Evolutionary conservation across 352 stramenopile species (phyloP), one percentile per base, ranked within the genome.

Genomic region (Pythium folliculosum): DNA sequence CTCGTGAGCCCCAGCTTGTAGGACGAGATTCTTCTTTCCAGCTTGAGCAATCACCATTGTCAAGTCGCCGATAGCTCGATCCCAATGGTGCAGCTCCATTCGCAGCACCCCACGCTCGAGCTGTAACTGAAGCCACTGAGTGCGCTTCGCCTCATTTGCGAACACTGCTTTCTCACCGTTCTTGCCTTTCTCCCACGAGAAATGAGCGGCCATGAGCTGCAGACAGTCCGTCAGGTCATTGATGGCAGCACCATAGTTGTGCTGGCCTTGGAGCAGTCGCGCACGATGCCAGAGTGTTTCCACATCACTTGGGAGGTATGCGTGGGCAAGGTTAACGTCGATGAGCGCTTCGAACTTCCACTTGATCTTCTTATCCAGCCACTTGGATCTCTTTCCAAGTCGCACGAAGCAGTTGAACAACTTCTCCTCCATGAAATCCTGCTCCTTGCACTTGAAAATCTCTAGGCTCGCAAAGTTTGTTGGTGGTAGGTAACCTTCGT

Each of bases 261-360:
- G 40, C 7, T 79, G 72, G 23, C 79, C 67, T 52, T 75, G 60
- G 4, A 84, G 47, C 5, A 90, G 56, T 3, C 67, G 63, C 0
- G 77, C 77, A 40, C 77, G 79, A 52, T 86, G 76, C 76, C 75
- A 86, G 19, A 86, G 53, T 5, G 70, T 84, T 32, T 86, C 81
- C 57, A 87, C 69, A 21, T 86, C 80, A 27, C 43, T 77, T 7
- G 79, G 79, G 1, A 84, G 56, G 60, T 88, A 88, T 0, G 73
- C 70, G 27, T 87, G 66, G 3, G 79, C 77, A 14, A 86, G 71
- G 10, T 78, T 86, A 1, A 71, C 70, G 56, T 88, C 81, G 21
- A 81, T 81, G 16, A 87, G 65, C 10, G 76, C 79, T 55, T 90
- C 81, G 40, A 88, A 85, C 23, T 65, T 69, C 79, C 79, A 88